Evolutionary conservation across 768 basidiomycete species (phyloP).

Genomic region (Tylopilus felleus): DNA sequence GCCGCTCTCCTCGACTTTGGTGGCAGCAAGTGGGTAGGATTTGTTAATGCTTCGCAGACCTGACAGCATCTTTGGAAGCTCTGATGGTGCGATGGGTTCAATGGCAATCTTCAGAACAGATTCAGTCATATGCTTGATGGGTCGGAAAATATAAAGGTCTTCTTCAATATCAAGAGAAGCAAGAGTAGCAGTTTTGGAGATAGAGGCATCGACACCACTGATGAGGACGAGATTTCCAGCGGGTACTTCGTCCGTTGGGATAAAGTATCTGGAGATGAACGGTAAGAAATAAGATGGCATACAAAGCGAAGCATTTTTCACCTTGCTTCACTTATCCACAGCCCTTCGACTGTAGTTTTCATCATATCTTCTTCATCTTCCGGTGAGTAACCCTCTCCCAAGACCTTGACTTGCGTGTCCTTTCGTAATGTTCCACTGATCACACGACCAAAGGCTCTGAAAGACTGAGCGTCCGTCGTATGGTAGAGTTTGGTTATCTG

Average conservation of each 20-base stretch:
- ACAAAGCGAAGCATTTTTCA: constrained; percentile 31
- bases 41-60: constrained; percentile 97
- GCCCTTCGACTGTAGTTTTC: constrained; percentile 73
- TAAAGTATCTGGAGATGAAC: constrained; percentile 64
- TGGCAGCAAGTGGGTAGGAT: constrained; percentile 89
- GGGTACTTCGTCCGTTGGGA: constrained; percentile 82
- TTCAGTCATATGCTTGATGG: constrained; percentile 95
- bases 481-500: constrained; percentile 95
- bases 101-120: constrained; percentile 98
- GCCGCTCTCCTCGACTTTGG: constrained; percentile 97
- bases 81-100: constrained; percentile 95
- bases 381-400: constrained; percentile 97
- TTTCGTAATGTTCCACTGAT: constrained; percentile 87
- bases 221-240: constrained; percentile 93
- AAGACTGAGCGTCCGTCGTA: constrained; percentile 93
- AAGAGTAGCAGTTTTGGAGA: constrained; percentile 92
- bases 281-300: background rate
- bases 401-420: constrained; percentile 86
- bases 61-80: constrained; percentile 97
- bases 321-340: constrained; percentile 92
- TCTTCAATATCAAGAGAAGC: constrained; percentile 70
- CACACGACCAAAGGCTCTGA: constrained; percentile 93
- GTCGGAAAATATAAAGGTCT: constrained; percentile 92
- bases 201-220: constrained; percentile 90
- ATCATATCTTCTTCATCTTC: constrained; percentile 99